Conservation (phyloP, 305 asterid genomes). For the Caryopteris hybrid region DNA sequence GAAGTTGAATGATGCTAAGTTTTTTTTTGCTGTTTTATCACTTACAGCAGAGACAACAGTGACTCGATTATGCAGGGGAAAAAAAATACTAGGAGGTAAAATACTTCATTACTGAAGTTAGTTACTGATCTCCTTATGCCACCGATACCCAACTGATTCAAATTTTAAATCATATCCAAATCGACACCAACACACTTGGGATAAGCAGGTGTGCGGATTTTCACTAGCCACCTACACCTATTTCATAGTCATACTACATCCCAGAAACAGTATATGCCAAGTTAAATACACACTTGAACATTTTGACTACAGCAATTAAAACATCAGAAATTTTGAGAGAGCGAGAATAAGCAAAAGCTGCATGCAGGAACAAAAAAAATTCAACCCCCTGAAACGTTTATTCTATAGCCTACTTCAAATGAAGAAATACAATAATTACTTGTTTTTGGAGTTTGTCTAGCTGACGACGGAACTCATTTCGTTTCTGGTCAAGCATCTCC, state of each 20-base stretch:
- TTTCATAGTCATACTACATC: background rate
- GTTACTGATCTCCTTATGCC: no score
- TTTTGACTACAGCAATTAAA: conserved; percentile 4
- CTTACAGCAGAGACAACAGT: background rate
- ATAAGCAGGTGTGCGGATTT: background rate
- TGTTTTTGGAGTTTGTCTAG: conserved; percentile 77
- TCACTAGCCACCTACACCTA: background rate
- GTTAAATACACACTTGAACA: background rate
- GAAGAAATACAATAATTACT: conserved; percentile 32
- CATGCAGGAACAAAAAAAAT: background rate
- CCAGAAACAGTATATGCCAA: background rate
- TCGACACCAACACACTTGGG: background rate
- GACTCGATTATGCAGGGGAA: no score
- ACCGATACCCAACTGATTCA: background rate
- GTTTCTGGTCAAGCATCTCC: conserved; percentile 93
- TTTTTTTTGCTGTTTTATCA: background rate
- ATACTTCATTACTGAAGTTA: no score
- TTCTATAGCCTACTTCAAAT: conserved; percentile 5
- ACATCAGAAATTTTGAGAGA: background rate
- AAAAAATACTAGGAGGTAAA: no score
- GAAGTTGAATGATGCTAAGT: background rate
- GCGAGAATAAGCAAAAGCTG: background rate
- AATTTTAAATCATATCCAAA: background rate
- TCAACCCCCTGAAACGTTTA: background rate
- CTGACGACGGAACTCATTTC: conserved; percentile 70